Evolutionary conservation across 2,329 filamentous ascomycete species (phyloP).

Genomic region (Camptophora hylomeconis): DNA sequence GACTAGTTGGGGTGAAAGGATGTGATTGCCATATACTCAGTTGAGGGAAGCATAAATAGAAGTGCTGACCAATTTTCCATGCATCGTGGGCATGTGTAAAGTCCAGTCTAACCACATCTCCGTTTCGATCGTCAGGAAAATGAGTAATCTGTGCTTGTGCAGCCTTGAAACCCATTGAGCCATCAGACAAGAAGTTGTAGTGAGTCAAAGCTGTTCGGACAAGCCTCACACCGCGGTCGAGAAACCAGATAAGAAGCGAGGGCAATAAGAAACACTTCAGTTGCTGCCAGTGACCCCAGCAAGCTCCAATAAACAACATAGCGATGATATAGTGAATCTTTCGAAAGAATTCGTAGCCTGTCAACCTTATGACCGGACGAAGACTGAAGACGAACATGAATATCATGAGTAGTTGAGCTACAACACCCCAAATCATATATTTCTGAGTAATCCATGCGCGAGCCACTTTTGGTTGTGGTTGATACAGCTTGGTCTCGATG

Average conservation of each 20-base stretch:
- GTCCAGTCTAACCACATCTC: conserved; percentile 53
- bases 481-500: conserved; percentile 53
- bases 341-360: conserved; percentile 66
- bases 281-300: conserved; percentile 61
- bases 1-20: conserved; percentile 52
- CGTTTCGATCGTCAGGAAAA: conserved; percentile 44
- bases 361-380: conserved; percentile 46
- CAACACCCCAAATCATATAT: conserved; percentile 62
- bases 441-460: conserved; percentile 45
- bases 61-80: conserved; percentile 59
- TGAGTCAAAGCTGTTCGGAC: conserved; percentile 49
- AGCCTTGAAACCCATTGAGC: conserved; percentile 41
- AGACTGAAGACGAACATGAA: conserved; percentile 49
- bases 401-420: conserved; percentile 52
- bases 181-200: conserved; percentile 36
- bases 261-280: conserved; percentile 58
- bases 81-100: conserved; percentile 47
- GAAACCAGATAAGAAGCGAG: conserved; percentile 48
- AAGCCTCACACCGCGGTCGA: conserved; percentile 50
- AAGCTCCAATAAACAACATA: conserved; percentile 60
- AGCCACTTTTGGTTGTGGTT: conserved; percentile 53
- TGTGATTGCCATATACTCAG: conserved; percentile 60
- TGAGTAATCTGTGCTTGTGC: conserved; percentile 38
- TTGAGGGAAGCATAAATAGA: conserved; percentile 55
- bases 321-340: conserved; percentile 62